Percentiles rank a stretch among this genome's conserved stretches.
Conservation (phyloP, 208 protist species). For the Balamuthia mandrillaris region DNA sequence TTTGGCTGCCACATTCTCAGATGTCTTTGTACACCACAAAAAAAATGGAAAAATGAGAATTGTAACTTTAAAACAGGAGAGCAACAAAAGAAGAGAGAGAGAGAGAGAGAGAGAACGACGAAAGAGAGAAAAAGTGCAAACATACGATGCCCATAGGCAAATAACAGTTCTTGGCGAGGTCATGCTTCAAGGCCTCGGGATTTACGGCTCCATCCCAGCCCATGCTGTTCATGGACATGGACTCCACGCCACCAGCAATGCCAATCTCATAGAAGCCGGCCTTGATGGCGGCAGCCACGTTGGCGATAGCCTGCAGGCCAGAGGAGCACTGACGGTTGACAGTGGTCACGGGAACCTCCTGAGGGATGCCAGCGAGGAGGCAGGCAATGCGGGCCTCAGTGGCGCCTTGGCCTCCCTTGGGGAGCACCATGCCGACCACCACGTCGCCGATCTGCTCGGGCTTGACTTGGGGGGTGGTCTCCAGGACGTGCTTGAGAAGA, state of each 20-base stretch:
- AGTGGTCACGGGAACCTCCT: slow-evolving; percentile 46
- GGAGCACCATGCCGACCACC: slow-evolving; percentile 49
- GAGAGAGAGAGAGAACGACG: not conserved
- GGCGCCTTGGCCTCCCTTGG: slow-evolving; percentile 39
- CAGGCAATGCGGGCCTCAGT: slow-evolving; percentile 49
- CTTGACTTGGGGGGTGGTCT: slow-evolving; percentile 37
- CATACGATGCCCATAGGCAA: slow-evolving; percentile 2
- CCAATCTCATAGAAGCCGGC: slow-evolving; percentile 52
- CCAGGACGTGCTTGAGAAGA: slow-evolving; percentile 49
- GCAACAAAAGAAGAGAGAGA: not conserved
- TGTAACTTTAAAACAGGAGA: not conserved
- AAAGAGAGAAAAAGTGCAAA: not conserved
- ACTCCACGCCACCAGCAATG: slow-evolving; percentile 59
- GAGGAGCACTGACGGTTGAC: slow-evolving; percentile 65
- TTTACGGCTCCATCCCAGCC: slow-evolving; percentile 52
- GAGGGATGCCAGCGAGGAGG: slow-evolving; percentile 53
- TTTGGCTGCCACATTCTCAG: slow-evolving; percentile 55
- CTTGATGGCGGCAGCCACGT: slow-evolving; percentile 48
- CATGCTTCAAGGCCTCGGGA: slow-evolving; percentile 26
- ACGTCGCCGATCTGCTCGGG: slow-evolving; percentile 49
- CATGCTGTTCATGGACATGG: slow-evolving; percentile 55
- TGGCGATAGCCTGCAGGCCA: slow-evolving; percentile 52
- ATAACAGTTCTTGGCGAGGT: slow-evolving; percentile 36
- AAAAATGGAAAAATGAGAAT: not conserved
- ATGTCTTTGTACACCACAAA: slow-evolving; percentile 28